Evolutionary conservation across 345 rosid species (phyloP), one percentile per base, ranked within the genome.

Genomic region (Raphanus raphanistrum): DNA sequence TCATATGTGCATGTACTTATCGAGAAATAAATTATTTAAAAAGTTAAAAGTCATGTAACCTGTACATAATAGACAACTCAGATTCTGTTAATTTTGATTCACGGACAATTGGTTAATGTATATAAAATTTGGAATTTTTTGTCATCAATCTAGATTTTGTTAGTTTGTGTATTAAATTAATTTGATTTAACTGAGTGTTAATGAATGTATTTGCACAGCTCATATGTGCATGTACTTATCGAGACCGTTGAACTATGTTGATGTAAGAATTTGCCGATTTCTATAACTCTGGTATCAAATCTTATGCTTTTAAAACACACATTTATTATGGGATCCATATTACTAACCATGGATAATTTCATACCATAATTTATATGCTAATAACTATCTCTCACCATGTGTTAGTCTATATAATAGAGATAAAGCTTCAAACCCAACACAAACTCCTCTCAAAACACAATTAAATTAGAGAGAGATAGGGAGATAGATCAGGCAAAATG

Each of bases 361-460:
- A 55, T 77, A 71, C 71, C 63, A 50, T 76, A 77, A 52, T 50
- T 55, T 33, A 76, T 66, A 63, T 2, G 4, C 4, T 54, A 64
- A 65, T 55, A 77, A 41, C 25, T 17, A 77, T 66, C 36, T 64
- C 33, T 71, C 50, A 55, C 29, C 59, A 17, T 27, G 38, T 66
- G 57, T 78, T 66, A 43, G 73, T 78, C 68, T 72, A 67, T 79
- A 72, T 79, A 78, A 67, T 17, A 9, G 8, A 55, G 64, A 48
- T 58, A 55, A 66, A 57, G 63, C 41, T 57, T 25, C 55, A 78
- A 78, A 58, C 41, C 60, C 16, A 67, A 54, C 75, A 74, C 75
- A 74, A 74, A 66, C 73, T 43, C 41, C 61, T 63, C 68, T 16
- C 72, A 66, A 66, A 77, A 63, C 61, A 0, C 3, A 63, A 68